Percentiles rank a stretch among this genome's conserved stretches.
phyloP scores from a whole-genome alignment of 768 basidiomycete genomes.

The Lanmaoa rubissima region DNA sequence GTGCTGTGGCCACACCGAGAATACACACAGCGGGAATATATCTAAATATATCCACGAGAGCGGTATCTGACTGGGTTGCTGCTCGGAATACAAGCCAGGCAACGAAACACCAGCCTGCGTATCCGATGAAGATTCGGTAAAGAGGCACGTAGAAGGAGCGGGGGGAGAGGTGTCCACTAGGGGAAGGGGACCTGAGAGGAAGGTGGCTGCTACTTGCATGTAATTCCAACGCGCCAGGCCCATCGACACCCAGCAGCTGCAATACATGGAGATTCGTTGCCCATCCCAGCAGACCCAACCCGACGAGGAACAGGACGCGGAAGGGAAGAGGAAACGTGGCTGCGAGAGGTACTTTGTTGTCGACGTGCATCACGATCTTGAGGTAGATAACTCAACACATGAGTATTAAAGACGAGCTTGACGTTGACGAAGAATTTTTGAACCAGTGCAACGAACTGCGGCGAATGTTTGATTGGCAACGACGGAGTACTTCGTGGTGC shows the following conservation, averaged over 20 bases:
- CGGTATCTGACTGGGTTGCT: constrained; percentile 54
- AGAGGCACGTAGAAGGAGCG: constrained; percentile 51
- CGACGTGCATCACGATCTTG: constrained; percentile 31
- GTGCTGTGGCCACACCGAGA: constrained; percentile 51
- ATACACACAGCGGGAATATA: constrained; percentile 71
- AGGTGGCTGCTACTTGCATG: constrained; percentile 13
- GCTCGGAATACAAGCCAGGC: constrained; percentile 72
- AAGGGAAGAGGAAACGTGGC: constrained; percentile 85
- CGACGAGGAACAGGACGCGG: constrained; percentile 78
- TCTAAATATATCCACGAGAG: constrained; percentile 70
- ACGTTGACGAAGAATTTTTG: background rate
- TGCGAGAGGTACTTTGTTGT: constrained; percentile 47
- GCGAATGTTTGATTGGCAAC: background rate
- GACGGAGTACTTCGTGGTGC: too few species aligned
- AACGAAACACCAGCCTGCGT: constrained; percentile 55
- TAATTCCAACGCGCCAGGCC: constrained; percentile 66
- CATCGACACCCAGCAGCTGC: constrained; percentile 70
- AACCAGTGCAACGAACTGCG: background rate
- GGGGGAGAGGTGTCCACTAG: constrained; percentile 27
- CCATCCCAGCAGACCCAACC: constrained; percentile 85
- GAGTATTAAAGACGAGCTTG: background rate
- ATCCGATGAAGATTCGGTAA: constrained; percentile 67
- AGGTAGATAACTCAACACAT: constrained; percentile 5
- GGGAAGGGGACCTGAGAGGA: constrained; percentile 20
- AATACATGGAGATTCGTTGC: constrained; percentile 91